phyloP scores from a whole-genome alignment of 2,329 filamentous ascomycete species.

The Monosporascus sp. region DNA sequence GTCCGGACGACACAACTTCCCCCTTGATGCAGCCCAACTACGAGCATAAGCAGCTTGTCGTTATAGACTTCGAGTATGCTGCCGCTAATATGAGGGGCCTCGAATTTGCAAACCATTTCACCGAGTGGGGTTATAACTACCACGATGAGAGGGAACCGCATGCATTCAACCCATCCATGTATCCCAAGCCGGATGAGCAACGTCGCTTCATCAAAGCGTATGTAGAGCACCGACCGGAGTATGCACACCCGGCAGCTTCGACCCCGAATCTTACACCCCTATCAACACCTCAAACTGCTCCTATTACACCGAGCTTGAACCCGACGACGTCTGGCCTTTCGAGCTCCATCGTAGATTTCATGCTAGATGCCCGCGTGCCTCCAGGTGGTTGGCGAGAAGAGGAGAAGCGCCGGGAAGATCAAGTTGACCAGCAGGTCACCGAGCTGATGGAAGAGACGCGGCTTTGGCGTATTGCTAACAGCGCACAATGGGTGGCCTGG shows the following conservation, averaged over 20 bases:
- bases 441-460: conserved; percentile 72
- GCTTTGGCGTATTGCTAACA: conserved; percentile 84
- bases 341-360: conserved; percentile 63
- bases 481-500: conserved; percentile 91
- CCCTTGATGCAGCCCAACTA: conserved; percentile 85
- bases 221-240: conserved; percentile 71
- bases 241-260: conserved; percentile 45
- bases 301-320: conserved; percentile 31
- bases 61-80: conserved; percentile 98
- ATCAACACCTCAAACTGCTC: conserved; percentile 31
- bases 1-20: conserved; percentile 66
- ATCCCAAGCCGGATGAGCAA: conserved; percentile 78
- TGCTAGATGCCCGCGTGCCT: conserved; percentile 69
- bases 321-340: conserved; percentile 30
- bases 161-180: conserved; percentile 62
- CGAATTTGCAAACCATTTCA: conserved; percentile 97
- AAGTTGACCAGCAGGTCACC: conserved; percentile 61
- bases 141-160: conserved; percentile 64
- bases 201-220: conserved; percentile 81
- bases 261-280: conserved; percentile 45
- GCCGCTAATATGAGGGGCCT: conserved; percentile 80
- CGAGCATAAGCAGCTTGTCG: conserved; percentile 90
- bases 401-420: conserved; percentile 57
- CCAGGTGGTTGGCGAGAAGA: conserved; percentile 53
- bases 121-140: conserved; percentile 98